Conservation (phyloP, 805 yeast genomes). For the Kuraishia ogatae region DNA sequence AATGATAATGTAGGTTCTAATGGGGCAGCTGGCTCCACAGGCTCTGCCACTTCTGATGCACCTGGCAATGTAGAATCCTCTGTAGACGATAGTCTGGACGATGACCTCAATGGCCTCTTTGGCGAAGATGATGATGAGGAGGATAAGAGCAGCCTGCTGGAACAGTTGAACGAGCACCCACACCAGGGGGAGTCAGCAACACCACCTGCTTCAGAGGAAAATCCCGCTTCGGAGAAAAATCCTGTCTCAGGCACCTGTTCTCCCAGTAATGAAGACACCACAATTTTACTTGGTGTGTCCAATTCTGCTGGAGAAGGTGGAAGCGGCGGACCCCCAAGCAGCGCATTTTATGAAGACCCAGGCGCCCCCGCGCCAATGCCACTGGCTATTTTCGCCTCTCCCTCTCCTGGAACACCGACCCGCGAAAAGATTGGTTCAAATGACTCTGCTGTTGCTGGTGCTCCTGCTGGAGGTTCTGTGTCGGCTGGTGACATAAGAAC, state of each 20-base stretch:
- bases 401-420: slow-evolving; percentile 13
- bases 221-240: neutral
- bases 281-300: neutral
- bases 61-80: neutral
- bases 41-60: too few relatives aligned
- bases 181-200: too few relatives aligned
- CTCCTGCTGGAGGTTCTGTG: neutral
- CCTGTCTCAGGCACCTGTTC: neutral
- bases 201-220: neutral
- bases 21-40: too few relatives aligned
- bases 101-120: slow-evolving; percentile 21
- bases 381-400: slow-evolving; percentile 34
- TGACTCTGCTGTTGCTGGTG: neutral
- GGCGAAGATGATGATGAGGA: slow-evolving; percentile 12
- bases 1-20: too few relatives aligned
- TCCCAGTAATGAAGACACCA: neutral
- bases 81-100: slow-evolving; percentile 5
- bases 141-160: neutral
- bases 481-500: slow-evolving; percentile 10
- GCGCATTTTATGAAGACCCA: slow-evolving; percentile 64
- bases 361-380: slow-evolving; percentile 75
- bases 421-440: neutral
- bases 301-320: neutral
- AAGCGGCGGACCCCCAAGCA: neutral
- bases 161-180: too few relatives aligned